Conservation (phyloP, 2,329 filamentous ascomycete species). For the Microsporum canis region DNA sequence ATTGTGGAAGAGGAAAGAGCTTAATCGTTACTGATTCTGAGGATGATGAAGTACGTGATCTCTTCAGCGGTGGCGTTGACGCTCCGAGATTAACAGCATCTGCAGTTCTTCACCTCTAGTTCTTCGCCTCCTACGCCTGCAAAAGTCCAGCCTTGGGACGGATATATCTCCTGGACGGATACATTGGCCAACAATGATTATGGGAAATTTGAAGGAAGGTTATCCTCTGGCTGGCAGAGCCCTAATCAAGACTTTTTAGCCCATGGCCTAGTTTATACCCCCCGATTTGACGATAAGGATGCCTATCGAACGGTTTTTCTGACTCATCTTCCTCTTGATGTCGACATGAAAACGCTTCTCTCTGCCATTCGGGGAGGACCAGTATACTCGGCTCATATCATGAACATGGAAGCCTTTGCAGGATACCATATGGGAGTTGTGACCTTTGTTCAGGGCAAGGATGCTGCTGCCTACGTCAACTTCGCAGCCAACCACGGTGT, state of each 20-base stretch:
- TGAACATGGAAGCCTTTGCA: conserved; percentile 21
- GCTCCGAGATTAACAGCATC: neutral
- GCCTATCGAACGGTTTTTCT: conserved; percentile 24
- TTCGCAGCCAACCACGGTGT: conserved; percentile 15
- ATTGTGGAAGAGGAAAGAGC: conserved; percentile 2
- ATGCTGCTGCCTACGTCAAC: conserved; percentile 18
- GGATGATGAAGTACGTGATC: conserved; percentile 4
- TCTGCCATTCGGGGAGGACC: conserved; percentile 17
- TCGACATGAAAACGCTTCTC: conserved; percentile 19
- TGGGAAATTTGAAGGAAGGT: neutral
- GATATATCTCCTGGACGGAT: conserved; percentile 10
- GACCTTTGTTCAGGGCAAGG: conserved; percentile 20
- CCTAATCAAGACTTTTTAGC: conserved; percentile 7
- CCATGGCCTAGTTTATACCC: conserved; percentile 25
- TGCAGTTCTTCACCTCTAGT: neutral
- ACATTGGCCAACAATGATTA: neutral
- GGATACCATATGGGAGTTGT: conserved; percentile 24
- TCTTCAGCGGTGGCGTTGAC: neutral
- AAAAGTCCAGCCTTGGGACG: conserved; percentile 12
- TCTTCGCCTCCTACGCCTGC: neutral
- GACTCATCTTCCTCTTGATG: conserved; percentile 18
- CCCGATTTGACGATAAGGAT: conserved; percentile 16
- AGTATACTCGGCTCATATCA: conserved; percentile 22
- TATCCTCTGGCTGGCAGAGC: neutral
- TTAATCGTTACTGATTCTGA: neutral